Conservation (phyloP, 2,329 filamentous ascomycete genomes). For the Arthrobotrys iridis region DNA sequence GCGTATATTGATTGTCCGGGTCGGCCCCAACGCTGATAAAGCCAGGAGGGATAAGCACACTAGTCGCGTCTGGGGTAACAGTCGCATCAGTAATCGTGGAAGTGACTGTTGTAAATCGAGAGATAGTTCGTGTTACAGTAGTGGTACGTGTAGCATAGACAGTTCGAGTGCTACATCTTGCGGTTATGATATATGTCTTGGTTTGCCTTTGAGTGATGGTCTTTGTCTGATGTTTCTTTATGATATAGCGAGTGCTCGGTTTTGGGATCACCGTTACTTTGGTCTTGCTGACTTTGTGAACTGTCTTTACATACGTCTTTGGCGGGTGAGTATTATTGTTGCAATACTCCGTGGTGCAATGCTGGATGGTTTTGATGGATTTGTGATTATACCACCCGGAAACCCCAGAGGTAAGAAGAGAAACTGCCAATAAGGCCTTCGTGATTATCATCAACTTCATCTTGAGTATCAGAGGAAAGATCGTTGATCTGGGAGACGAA, state of each 20-base stretch:
- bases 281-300: conserved; percentile 10
- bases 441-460: background rate
- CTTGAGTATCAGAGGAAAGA: background rate
- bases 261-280: conserved; percentile 19
- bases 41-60: conserved; percentile 12
- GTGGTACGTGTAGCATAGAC: background rate
- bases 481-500: background rate
- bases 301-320: background rate
- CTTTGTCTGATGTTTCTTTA: conserved; percentile 21
- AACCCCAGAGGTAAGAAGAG: background rate
- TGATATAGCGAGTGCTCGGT: conserved; percentile 25
- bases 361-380: conserved; percentile 23
- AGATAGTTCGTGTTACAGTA: background rate
- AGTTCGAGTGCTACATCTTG: conserved; percentile 10
- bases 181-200: conserved; percentile 17
- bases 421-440: background rate
- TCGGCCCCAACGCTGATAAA: conserved; percentile 33
- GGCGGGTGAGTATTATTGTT: background rate
- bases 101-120: background rate
- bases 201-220: conserved; percentile 3
- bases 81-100: conserved; percentile 6
- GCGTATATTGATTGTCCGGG: conserved; percentile 34
- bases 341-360: conserved; percentile 28
- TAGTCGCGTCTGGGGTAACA: conserved; percentile 2
- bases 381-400: conserved; percentile 20